These are phyloP conservation scores for Exophiala phaeomuriformis DNA, from an alignment of 2,329 filamentous ascomycete species.

Conservation along the genomic window DNA sequence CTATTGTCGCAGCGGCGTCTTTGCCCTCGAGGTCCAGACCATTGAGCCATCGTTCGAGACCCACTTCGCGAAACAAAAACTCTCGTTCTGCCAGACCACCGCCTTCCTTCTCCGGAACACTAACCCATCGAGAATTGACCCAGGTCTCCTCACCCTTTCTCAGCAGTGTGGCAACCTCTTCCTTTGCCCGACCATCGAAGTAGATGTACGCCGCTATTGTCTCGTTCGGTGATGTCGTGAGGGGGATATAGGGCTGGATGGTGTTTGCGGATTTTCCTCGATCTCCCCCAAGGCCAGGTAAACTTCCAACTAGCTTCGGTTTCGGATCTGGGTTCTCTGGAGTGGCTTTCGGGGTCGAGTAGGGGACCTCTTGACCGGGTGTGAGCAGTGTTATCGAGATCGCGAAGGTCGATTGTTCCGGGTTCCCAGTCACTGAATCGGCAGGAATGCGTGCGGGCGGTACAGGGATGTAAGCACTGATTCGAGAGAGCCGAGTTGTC, in stretches of 20 bases:
- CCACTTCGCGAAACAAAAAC: conserved; percentile 94
- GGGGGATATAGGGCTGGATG: conserved; percentile 78
- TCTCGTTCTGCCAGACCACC: conserved; percentile 93
- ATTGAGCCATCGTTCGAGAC: conserved; percentile 91
- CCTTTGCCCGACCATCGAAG: conserved; percentile 89
- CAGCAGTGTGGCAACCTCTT: conserved; percentile 91
- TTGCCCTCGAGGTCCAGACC: conserved; percentile 91
- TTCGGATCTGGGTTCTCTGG: conserved; percentile 70
- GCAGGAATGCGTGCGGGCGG: conserved; percentile 70
- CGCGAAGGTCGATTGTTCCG: conserved; percentile 91
- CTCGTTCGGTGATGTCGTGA: conserved; percentile 89
- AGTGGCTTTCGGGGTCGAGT: conserved; percentile 78
- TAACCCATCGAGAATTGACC: conserved; percentile 98
- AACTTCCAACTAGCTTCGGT: conserved; percentile 69
- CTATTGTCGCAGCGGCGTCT: conserved; percentile 68
- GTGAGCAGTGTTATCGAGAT: conserved; percentile 96
- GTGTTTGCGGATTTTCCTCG: conserved; percentile 50
- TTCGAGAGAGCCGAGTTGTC: conserved; percentile 81
- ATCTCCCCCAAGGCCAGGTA: conserved; percentile 50
- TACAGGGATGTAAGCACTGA: conserved; percentile 95
- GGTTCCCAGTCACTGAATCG: conserved; percentile 61
- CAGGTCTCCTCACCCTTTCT: conserved; percentile 94
- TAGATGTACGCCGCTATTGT: conserved; percentile 99
- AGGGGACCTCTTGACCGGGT: conserved; percentile 78
- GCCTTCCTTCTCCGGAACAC: conserved; percentile 81